phyloP scores from a whole-genome alignment of 768 basidiomycete species.

The Russula brevipes region DNA sequence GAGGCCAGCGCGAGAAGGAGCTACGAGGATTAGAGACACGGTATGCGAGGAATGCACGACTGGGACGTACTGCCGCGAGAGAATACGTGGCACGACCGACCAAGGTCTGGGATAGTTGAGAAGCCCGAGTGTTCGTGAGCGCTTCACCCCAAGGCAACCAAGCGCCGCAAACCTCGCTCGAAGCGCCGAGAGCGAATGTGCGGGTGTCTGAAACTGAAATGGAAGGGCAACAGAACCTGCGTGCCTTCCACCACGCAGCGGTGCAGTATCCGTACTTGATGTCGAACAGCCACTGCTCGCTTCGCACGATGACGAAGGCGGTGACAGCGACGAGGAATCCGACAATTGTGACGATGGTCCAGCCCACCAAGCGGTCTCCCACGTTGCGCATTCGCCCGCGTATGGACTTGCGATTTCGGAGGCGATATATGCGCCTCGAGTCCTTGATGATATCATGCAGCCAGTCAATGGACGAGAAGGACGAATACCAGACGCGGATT shows the following conservation, averaged over 20 bases:
- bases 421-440: constrained; percentile 69
- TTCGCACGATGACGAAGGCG: constrained; percentile 81
- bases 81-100: constrained; percentile 69
- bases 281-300: constrained; percentile 88
- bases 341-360: constrained; percentile 85
- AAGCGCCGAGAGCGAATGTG: constrained; percentile 8
- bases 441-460: constrained; percentile 95
- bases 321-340: constrained; percentile 81
- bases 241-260: constrained; percentile 63
- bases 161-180: constrained; percentile 46
- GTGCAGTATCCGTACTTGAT: constrained; percentile 87
- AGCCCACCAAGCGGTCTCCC: constrained; percentile 76
- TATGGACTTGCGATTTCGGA: constrained; percentile 64
- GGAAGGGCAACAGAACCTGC: constrained; percentile 73
- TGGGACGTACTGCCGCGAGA: constrained; percentile 63
- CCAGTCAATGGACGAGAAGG: constrained; percentile 92
- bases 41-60: neutral
- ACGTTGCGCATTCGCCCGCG: constrained; percentile 58
- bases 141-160: constrained; percentile 77
- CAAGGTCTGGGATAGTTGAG: constrained; percentile 37
- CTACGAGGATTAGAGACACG: constrained; percentile 36
- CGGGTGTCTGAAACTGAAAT: constrained; percentile 26
- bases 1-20: constrained; percentile 67
- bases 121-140: constrained; percentile 36
- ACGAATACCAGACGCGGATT: constrained; percentile 88